These are phyloP conservation scores for Salix koriyanagi DNA, from an alignment of 345 rosid genomes.

Conservation along the genomic window DNA sequence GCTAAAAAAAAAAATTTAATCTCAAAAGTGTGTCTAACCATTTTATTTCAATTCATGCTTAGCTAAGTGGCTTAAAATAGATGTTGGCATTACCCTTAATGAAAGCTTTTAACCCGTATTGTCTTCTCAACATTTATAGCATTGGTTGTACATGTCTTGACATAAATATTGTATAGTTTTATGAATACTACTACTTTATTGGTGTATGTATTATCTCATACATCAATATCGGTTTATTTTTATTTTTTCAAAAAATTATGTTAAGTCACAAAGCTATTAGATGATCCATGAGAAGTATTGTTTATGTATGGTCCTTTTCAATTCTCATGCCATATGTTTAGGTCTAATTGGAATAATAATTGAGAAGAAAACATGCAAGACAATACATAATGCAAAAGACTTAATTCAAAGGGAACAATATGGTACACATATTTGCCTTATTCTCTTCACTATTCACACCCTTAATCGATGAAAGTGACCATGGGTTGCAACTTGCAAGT, in stretches of 20 bases:
- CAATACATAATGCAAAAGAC: not conserved
- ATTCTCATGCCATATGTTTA: not conserved
- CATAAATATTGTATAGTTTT: not conserved
- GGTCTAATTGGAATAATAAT: not conserved
- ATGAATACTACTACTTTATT: not conserved
- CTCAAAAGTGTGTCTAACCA: too few species aligned
- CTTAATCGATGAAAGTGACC: not conserved
- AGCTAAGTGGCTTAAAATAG: constrained; percentile 5
- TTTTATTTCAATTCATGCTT: constrained; percentile 13
- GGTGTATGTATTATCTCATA: not conserved
- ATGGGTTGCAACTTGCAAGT: not conserved
- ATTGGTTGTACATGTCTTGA: not conserved
- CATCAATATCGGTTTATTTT: not conserved
- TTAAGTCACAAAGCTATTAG: not conserved
- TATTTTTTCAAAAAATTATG: not conserved
- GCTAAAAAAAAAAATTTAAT: too few species aligned
- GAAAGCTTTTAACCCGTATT: constrained; percentile 6
- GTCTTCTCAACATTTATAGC: constrained; percentile 16
- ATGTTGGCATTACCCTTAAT: constrained; percentile 6
- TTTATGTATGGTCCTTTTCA: not conserved
- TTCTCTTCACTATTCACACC: not conserved
- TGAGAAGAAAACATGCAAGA: not conserved
- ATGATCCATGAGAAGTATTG: not conserved
- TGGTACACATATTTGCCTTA: not conserved
- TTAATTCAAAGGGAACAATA: not conserved